Evolutionary conservation across 176 grass and related monocot species (phyloP).

Genomic region (Avena sativa): DNA sequence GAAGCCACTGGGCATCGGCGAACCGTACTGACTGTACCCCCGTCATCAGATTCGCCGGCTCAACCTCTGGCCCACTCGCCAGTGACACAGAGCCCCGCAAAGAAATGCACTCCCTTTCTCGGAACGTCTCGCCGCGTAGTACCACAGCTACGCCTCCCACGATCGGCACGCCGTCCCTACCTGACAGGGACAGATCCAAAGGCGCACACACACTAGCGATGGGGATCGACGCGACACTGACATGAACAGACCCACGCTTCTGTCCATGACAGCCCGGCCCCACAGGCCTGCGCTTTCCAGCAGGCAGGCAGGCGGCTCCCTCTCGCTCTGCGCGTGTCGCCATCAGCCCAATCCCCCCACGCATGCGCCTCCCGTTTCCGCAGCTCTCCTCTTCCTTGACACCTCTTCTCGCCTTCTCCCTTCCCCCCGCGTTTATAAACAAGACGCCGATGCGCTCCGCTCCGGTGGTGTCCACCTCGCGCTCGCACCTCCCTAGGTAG

Average conservation of each 20-base stretch:
- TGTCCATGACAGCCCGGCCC: background rate
- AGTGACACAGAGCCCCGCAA: background rate
- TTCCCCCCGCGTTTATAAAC: background rate
- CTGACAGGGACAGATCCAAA: background rate
- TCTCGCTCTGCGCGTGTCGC: background rate
- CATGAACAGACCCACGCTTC: background rate
- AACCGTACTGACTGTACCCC: background rate
- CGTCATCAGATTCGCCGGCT: background rate
- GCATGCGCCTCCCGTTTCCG: background rate
- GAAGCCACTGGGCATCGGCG: background rate
- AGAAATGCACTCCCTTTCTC: no score
- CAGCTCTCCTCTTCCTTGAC: constrained; percentile 13
- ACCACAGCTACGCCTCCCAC: background rate
- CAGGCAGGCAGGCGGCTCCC: background rate
- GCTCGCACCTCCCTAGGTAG: background rate
- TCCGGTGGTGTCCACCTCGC: background rate
- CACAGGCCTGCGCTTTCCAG: background rate
- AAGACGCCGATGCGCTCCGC: constrained; percentile 21
- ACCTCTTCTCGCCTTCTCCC: background rate
- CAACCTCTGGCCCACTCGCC: background rate
- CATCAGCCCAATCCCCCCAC: background rate
- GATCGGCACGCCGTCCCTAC: background rate
- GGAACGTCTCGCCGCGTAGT: background rate
- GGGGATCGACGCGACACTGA: background rate
- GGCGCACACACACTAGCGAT: no score